These are phyloP conservation scores for Saccharum officinarum DNA, from an alignment of 176 grass and related monocot species.

Conservation along the genomic window DNA sequence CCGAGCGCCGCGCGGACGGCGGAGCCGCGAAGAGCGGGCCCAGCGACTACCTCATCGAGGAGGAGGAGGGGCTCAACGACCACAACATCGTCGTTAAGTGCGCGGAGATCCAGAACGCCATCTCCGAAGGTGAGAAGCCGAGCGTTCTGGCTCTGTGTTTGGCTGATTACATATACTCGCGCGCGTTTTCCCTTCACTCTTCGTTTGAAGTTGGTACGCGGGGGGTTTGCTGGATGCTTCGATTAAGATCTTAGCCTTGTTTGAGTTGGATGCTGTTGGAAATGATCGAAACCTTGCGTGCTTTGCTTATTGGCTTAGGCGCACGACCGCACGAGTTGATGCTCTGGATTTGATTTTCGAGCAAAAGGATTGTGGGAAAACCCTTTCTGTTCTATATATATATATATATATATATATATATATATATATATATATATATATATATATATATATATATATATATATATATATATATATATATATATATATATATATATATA, in stretches of 20 bases:
- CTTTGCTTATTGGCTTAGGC: neutral
- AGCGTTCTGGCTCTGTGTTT: neutral
- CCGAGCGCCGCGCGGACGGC: conserved; percentile 36
- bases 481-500: too few relatives aligned
- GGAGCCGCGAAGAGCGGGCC: conserved; percentile 5
- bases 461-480: too few relatives aligned
- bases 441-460: too few relatives aligned
- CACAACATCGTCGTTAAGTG: conserved; percentile 88
- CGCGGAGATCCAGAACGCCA: conserved; percentile 81
- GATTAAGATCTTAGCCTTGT: neutral
- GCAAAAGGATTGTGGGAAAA: neutral
- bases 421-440: too few relatives aligned
- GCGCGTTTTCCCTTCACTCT: neutral
- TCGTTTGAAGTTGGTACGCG: neutral
- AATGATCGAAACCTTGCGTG: conserved; percentile 4
- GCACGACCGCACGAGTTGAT: neutral
- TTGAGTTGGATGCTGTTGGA: neutral
- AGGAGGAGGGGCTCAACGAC: conserved; percentile 92
- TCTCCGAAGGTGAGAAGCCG: conserved; percentile 67
- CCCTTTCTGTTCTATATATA: neutral
- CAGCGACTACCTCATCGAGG: conserved; percentile 76
- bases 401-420: too few relatives aligned
- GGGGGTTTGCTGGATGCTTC: neutral
- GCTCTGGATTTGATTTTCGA: conserved; percentile 10
- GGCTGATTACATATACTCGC: neutral